Evolutionary conservation across 176 grass and related monocot genomes (phyloP).

Genomic region (Alopecurus myosuroides): DNA sequence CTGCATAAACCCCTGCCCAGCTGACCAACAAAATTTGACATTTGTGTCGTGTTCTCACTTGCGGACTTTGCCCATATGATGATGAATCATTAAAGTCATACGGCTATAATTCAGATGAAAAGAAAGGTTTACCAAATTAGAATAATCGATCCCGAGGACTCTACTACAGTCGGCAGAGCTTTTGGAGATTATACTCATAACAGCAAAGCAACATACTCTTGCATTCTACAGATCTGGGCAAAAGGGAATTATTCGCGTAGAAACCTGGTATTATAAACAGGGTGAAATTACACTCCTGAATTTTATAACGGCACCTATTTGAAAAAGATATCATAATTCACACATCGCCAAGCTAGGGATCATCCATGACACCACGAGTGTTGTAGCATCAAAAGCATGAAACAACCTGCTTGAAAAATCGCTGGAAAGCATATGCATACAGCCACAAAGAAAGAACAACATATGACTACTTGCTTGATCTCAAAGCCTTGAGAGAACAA

Average conservation of each 20-base stretch:
- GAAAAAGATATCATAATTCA: not conserved
- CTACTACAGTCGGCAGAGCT: not conserved
- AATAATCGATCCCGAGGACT: not conserved
- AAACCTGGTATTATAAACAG: not conserved
- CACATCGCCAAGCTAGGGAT: not conserved
- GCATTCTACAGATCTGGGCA: not conserved
- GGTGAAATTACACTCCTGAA: not conserved
- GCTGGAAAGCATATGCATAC: not conserved
- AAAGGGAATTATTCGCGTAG: not conserved
- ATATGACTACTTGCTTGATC: not conserved
- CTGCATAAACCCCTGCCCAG: not conserved
- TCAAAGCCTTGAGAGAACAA: not conserved
- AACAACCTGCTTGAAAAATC: not conserved
- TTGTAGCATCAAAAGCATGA: not conserved
- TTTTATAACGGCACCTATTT: not conserved
- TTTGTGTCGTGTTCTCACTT: not conserved
- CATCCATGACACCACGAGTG: not conserved
- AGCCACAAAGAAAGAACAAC: not conserved
- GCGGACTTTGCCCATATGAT: not conserved
- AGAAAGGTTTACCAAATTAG: not conserved
- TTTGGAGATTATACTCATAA: not conserved
- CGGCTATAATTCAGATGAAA: not conserved
- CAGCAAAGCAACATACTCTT: not conserved
- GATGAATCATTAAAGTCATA: not conserved
- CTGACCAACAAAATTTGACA: not conserved